Evolutionary conservation across 176 grass and related monocot species (phyloP).

Genomic region (Musa beccarii): DNA sequence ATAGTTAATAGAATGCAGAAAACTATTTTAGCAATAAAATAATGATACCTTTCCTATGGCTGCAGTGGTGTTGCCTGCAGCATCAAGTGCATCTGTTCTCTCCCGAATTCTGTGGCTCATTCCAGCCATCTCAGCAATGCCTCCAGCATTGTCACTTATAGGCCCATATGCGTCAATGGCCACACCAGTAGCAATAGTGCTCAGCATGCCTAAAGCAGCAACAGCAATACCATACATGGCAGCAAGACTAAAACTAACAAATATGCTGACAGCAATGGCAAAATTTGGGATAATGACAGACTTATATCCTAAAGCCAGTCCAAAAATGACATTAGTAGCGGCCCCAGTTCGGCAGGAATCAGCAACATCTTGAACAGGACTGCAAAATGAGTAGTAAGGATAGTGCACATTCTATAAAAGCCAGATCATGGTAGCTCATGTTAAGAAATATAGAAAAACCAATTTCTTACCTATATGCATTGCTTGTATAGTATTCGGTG

Average conservation of each 20-base stretch:
- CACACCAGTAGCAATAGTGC: conserved; percentile 36
- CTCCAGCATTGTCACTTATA: conserved; percentile 47
- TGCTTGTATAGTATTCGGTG: conserved; percentile 52
- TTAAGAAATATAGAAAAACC: neutral
- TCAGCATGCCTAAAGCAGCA: conserved; percentile 41
- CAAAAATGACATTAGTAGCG: conserved; percentile 43
- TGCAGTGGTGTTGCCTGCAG: conserved; percentile 36
- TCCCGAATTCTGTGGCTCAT: conserved; percentile 47
- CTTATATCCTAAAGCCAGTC: conserved; percentile 50
- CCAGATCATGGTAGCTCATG: neutral
- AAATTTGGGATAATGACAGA: conserved; percentile 49
- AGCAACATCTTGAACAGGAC: conserved; percentile 41
- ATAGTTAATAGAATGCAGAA: neutral
- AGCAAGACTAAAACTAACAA: conserved; percentile 40
- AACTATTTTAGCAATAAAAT: neutral
- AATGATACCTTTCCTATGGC: conserved; percentile 40
- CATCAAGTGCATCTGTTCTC: conserved; percentile 43
- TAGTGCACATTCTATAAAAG: neutral
- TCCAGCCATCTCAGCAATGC: conserved; percentile 50
- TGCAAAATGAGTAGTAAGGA: conserved; percentile 4
- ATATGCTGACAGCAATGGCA: conserved; percentile 31
- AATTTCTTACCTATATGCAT: conserved; percentile 32
- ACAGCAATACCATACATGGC: conserved; percentile 48
- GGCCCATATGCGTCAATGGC: conserved; percentile 41
- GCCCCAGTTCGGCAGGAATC: conserved; percentile 42